These are phyloP conservation scores for Chlorella variabilis DNA, from an alignment of 163 green algal species.

Conservation along the genomic window DNA sequence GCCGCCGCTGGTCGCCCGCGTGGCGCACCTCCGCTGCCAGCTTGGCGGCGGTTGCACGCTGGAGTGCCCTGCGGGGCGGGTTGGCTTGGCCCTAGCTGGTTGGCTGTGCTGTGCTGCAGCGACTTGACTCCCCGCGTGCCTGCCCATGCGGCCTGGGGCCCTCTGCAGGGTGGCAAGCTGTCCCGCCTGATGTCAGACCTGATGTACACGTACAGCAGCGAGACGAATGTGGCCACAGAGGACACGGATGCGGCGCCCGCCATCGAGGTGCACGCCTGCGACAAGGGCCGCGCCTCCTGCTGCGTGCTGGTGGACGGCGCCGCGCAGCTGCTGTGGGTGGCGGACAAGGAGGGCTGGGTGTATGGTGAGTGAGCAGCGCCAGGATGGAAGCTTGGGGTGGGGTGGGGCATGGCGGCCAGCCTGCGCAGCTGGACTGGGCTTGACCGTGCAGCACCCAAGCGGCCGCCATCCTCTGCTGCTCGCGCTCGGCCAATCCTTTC, in stretches of 20 bases:
- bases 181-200: conserved; percentile 20
- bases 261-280: conserved; percentile 39
- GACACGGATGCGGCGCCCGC: conserved; percentile 58
- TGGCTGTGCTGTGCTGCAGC: not conserved
- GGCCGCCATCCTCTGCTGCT: no score
- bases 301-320: conserved; percentile 49
- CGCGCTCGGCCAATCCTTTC: no score
- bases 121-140: not conserved
- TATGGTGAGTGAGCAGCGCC: conserved; percentile 16
- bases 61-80: no score
- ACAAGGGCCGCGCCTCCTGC: conserved; percentile 28
- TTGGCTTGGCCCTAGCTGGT: no score
- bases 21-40: no score
- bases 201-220: not conserved
- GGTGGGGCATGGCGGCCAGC: not conserved
- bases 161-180: not conserved
- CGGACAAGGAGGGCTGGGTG: conserved; percentile 59
- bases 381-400: not conserved
- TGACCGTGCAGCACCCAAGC: no score
- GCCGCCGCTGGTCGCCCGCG: not conserved
- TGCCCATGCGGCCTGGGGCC: no score
- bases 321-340: conserved; percentile 54
- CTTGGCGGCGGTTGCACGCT: no score
- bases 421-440: no score
- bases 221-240: conserved; percentile 30